These are phyloP conservation scores for Nothophaeocryptopus gaeumannii DNA, from an alignment of 2,329 filamentous ascomycete species.

Conservation along the genomic window DNA sequence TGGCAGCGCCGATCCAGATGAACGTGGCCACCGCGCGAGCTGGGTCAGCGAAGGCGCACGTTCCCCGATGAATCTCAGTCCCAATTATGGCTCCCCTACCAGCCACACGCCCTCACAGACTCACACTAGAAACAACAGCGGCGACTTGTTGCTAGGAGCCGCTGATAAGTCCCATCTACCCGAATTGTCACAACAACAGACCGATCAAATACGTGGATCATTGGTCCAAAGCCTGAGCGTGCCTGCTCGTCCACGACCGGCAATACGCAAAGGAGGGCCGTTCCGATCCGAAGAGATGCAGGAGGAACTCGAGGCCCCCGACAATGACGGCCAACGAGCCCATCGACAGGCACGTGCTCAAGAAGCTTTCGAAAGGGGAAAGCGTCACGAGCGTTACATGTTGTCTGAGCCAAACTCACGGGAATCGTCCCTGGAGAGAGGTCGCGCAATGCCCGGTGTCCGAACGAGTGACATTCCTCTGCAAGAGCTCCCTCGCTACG, in stretches of 20 bases:
- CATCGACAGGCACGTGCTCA: slow-evolving; percentile 26
- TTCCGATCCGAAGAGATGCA: slow-evolving; percentile 8
- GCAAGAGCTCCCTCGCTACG: slow-evolving; percentile 30
- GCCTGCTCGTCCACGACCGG: slow-evolving; percentile 28
- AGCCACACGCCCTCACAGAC: slow-evolving; percentile 17
- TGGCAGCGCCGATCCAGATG: slow-evolving; percentile 16
- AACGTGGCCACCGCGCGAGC: slow-evolving; percentile 18
- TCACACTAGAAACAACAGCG: slow-evolving; percentile 16
- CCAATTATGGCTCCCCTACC: slow-evolving; percentile 1
- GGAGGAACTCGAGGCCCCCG: slow-evolving; percentile 25
- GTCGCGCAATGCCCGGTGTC: slow-evolving; percentile 10
- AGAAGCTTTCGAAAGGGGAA: slow-evolving; percentile 37
- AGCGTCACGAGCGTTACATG: slow-evolving; percentile 31
- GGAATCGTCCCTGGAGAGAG: slow-evolving; percentile 26
- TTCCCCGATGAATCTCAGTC: slow-evolving; percentile 17
- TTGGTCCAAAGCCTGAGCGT: slow-evolving; percentile 24
- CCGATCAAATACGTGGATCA: slow-evolving; percentile 29
- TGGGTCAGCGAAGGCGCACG: slow-evolving; percentile 16
- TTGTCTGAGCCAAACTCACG: slow-evolving; percentile 32
- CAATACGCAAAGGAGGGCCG: slow-evolving; percentile 25
- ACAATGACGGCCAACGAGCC: slow-evolving; percentile 23
- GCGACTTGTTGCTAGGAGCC: slow-evolving; percentile 18
- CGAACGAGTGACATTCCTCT: slow-evolving; percentile 30
- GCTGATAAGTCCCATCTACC: slow-evolving; percentile 30
- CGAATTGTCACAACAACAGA: slow-evolving; percentile 32